Conservation (phyloP, 2,329 filamentous ascomycete species). For the Scedosporium minutisporum region DNA sequence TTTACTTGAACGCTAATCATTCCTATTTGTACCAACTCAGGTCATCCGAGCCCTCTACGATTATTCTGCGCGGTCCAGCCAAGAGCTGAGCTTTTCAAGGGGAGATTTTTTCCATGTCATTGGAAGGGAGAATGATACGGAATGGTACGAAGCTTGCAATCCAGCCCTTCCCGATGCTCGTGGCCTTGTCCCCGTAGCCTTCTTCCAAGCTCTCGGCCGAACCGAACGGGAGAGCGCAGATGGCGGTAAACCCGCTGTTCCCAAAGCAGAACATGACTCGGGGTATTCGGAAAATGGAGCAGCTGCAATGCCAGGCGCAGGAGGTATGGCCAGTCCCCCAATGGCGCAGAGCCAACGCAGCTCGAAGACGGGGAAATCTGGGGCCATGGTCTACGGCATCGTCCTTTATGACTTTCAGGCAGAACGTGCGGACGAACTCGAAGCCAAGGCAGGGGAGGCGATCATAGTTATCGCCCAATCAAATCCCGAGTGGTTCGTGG, state of each 20-base stretch:
- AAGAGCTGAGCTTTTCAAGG: constrained; percentile 83
- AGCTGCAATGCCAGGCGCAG: not conserved
- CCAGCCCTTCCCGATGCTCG: constrained; percentile 77
- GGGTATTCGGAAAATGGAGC: constrained; percentile 61
- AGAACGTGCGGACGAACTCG: constrained; percentile 88
- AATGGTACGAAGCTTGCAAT: constrained; percentile 99
- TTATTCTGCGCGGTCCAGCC: constrained; percentile 65
- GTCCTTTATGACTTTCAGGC: constrained; percentile 97
- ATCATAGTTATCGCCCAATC: constrained; percentile 98
- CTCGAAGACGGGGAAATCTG: constrained; percentile 43
- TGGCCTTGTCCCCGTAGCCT: constrained; percentile 85
- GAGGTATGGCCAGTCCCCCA: constrained; percentile 7
- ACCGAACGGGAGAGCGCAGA: constrained; percentile 83
- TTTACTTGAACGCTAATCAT: not conserved
- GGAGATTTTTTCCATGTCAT: constrained; percentile 99
- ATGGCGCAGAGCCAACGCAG: constrained; percentile 27
- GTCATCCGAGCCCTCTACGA: constrained; percentile 96
- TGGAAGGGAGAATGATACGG: constrained; percentile 81
- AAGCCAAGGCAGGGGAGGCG: constrained; percentile 88
- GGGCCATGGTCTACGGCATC: constrained; percentile 90
- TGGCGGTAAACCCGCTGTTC: constrained; percentile 32
- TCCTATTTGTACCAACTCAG: constrained; percentile 33
- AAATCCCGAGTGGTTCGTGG: constrained; percentile 98
- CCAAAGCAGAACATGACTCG: constrained; percentile 68
- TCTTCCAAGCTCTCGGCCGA: constrained; percentile 87